phyloP scores from a whole-genome alignment of 768 basidiomycete genomes.

The Auricularia sp. region DNA sequence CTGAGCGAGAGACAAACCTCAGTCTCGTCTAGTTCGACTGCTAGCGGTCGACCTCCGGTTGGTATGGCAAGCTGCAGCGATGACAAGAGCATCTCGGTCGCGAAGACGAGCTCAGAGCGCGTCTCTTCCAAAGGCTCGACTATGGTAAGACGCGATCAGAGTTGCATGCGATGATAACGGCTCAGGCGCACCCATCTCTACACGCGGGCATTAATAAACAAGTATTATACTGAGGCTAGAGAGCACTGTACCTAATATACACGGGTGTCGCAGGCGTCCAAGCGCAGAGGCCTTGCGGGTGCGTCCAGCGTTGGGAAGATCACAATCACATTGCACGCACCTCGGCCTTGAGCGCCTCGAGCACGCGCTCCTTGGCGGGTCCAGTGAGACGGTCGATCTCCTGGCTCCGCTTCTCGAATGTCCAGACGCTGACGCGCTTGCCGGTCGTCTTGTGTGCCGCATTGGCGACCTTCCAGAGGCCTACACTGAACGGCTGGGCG shows the following conservation, averaged over 20 bases:
- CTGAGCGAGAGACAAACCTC: slow-evolving; percentile 47
- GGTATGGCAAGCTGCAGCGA: slow-evolving; percentile 71
- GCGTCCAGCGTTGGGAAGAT: slow-evolving; percentile 1
- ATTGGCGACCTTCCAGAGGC: slow-evolving; percentile 81
- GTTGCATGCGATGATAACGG: slow-evolving; percentile 4
- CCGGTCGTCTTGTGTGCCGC: slow-evolving; percentile 82
- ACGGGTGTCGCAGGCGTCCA: slow-evolving; percentile 82
- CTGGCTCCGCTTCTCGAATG: slow-evolving; percentile 68
- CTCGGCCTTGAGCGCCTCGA: slow-evolving; percentile 88
- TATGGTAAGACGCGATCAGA: slow-evolving; percentile 51
- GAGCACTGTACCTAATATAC: slow-evolving; percentile 58
- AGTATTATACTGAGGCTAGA: slow-evolving; percentile 2
- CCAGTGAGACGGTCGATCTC: slow-evolving; percentile 65
- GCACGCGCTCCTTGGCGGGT: slow-evolving; percentile 54
- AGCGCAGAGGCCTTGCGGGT: slow-evolving; percentile 63
- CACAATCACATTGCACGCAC: slow-evolving; percentile 30
- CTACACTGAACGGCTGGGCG: slow-evolving; percentile 55
- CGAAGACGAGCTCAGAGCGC: slow-evolving; percentile 78
- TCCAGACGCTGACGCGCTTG: slow-evolving; percentile 90
- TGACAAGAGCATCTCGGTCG: slow-evolving; percentile 82
- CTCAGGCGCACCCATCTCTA: slow-evolving; percentile 8
- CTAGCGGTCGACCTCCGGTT: slow-evolving; percentile 39
- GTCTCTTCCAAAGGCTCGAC: slow-evolving; percentile 96
- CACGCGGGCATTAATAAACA: slow-evolving; percentile 4
- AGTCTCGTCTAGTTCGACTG: slow-evolving; percentile 88